A percentile compares a stretch with the other conserved stretches of the same genome.
Evolutionary conservation across 768 basidiomycete species (phyloP).

Genomic region (Galerina sulciceps): DNA sequence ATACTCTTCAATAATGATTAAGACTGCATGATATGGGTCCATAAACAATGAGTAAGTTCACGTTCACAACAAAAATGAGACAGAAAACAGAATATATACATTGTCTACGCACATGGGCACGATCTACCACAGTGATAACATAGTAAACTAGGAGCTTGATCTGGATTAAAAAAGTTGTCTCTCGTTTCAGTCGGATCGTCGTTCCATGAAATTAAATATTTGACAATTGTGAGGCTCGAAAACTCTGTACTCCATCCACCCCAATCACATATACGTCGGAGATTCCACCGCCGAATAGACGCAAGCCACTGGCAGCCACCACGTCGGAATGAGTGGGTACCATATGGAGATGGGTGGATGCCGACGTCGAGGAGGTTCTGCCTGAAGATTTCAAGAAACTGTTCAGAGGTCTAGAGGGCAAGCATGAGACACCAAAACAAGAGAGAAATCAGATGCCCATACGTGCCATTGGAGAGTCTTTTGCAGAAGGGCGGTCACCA

Average conservation of each 20-base stretch:
- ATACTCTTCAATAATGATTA: no score
- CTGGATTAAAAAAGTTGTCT: constrained; percentile 41
- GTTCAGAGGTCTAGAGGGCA: constrained; percentile 33
- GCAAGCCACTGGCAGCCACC: constrained; percentile 18
- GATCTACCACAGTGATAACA: constrained; percentile 17
- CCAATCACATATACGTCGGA: constrained; percentile 46
- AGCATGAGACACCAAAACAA: background rate
- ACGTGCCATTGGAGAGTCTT: constrained; percentile 10
- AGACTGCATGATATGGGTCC: no score
- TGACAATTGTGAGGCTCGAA: constrained; percentile 42
- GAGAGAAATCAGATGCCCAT: no score
- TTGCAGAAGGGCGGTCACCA: constrained; percentile 28
- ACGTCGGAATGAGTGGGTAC: constrained; percentile 44
- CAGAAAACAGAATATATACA: background rate
- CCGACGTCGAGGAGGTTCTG: constrained; percentile 44
- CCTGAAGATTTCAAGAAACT: constrained; percentile 41
- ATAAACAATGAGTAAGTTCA: no score
- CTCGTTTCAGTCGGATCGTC: constrained; percentile 34
- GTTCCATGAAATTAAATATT: constrained; percentile 45
- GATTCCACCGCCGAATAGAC: constrained; percentile 32
- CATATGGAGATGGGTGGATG: constrained; percentile 39
- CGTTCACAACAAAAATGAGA: no score
- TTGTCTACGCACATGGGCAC: constrained; percentile 16
- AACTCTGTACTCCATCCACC: constrained; percentile 49
- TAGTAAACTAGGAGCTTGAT: constrained; percentile 18